Evolutionary conservation across 2,329 filamentous ascomycete species (phyloP).

Genomic region (Corniculantispora saksenae): DNA sequence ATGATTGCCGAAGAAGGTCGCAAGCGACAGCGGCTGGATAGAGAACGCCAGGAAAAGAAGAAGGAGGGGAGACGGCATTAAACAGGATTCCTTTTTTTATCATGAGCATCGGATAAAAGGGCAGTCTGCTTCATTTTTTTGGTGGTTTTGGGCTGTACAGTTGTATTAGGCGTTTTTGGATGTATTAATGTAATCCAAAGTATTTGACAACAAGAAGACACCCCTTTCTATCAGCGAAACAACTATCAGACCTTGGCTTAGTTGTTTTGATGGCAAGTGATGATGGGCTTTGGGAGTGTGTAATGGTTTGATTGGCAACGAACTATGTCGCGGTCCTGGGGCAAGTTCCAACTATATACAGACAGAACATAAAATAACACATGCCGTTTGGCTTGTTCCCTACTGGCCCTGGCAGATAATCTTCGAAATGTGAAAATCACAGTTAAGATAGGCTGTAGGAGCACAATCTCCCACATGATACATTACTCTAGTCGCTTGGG

Average conservation of each 20-base stretch:
- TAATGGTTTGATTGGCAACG: neutral
- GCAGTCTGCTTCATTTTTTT: neutral
- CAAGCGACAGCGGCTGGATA: constrained; percentile 86
- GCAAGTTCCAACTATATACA: neutral
- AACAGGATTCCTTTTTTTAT: neutral
- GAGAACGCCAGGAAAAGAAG: constrained; percentile 71
- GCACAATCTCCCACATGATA: neutral
- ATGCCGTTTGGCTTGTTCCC: neutral
- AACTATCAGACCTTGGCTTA: neutral
- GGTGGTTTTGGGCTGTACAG: constrained; percentile 8
- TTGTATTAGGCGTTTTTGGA: constrained; percentile 7
- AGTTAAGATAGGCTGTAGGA: too few species aligned
- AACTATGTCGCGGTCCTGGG: neutral
- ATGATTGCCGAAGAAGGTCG: constrained; percentile 94
- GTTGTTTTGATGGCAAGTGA: neutral
- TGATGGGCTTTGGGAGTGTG: neutral
- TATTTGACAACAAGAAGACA: neutral
- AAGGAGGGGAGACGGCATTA: constrained; percentile 41
- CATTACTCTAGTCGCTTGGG: neutral
- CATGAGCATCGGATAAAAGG: neutral
- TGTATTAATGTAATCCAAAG: constrained; percentile 8
- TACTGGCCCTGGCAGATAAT: too few species aligned
- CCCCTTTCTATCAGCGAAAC: neutral
- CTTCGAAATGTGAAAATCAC: too few species aligned
- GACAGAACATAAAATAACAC: neutral